Evolutionary conservation across 495 filamentous ascomycete species (phyloP), one percentile per base, ranked within the genome.

Genomic region (Durotheca rogersii): DNA sequence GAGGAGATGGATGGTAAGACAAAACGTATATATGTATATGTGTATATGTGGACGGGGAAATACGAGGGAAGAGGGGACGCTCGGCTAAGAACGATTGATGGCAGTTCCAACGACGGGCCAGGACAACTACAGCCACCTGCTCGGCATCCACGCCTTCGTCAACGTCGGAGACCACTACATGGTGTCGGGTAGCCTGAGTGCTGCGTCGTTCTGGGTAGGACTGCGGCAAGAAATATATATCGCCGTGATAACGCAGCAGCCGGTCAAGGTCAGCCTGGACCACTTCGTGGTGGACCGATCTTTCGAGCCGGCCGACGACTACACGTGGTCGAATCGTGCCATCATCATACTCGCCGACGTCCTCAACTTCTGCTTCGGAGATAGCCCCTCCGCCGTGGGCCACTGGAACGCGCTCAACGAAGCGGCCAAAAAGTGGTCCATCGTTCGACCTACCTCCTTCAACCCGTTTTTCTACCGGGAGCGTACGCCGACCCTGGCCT

Each of bases 1-100:
- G 79, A 84, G 65, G 82, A 84, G 53, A 80, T 82, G 56, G 76
- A 82, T 46, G 73, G 79, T 78, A 62, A 64, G 68, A 47, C 14
- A 29, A 23, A 6, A 17, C 3, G 5, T 9, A 9, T n/a, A n/a
- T n/a, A n/a, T n/a, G n/a, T n/a, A n/a, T n/a, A n/a, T n/a, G n/a
- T n/a, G n/a, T n/a, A n/a, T n/a, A n/a, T n/a, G n/a, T n/a, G n/a
- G n/a, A n/a, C 11, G 21, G 10, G 17, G 16, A 21, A 23, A 11
- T 7, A 17, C n/a, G n/a, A n/a, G n/a, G n/a, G 7, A 1, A 12
- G 9, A 7, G 11, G 35, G 34, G 32, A 32, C 10, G 7, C 27
- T 29, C n/a, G 12, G 42, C 70, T 35, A 63, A 21, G 14, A 34
- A 20, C 23, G 6, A 29, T 19, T 46, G 10, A 6, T 46, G 10